These are phyloP conservation scores for Coprinopsis strossmayeri DNA, from an alignment of 768 basidiomycete genomes.

Conservation along the genomic window DNA sequence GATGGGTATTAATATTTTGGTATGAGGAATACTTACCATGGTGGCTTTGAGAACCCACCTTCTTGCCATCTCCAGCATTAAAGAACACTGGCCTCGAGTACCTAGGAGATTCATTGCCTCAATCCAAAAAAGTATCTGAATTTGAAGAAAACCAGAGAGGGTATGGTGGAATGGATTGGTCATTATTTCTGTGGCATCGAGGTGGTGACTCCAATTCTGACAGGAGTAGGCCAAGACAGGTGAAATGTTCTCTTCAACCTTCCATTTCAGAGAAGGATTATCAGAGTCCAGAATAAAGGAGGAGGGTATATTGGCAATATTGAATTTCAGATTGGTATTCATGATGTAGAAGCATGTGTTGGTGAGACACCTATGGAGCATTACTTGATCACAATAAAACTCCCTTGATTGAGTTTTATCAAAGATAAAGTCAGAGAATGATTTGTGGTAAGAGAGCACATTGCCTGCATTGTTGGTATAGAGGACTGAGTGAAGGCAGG, in stretches of 20 bases:
- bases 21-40: neutral
- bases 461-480: neutral
- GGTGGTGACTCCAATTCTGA: conserved; percentile 11
- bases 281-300: conserved; percentile 12
- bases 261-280: neutral
- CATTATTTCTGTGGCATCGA: neutral
- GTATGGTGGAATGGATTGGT: neutral
- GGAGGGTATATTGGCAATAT: conserved; percentile 13
- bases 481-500: neutral
- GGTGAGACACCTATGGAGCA: neutral
- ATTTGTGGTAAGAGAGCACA: neutral
- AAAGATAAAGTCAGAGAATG: conserved; percentile 6
- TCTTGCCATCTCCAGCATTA: conserved; percentile 11
- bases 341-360: neutral
- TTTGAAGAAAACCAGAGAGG: conserved; percentile 5
- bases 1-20: neutral
- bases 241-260: conserved; percentile 9
- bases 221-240: conserved; percentile 12
- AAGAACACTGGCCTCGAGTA: conserved; percentile 10
- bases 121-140: conserved; percentile 20
- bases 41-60: neutral
- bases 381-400: neutral
- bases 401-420: neutral
- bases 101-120: conserved; percentile 22
- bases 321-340: conserved; percentile 10